A percentile compares a stretch with the other conserved stretches of the same genome.
phyloP scores from a whole-genome alignment of 1,284 basidiomycete species.

The Malassezia dermatis region DNA sequence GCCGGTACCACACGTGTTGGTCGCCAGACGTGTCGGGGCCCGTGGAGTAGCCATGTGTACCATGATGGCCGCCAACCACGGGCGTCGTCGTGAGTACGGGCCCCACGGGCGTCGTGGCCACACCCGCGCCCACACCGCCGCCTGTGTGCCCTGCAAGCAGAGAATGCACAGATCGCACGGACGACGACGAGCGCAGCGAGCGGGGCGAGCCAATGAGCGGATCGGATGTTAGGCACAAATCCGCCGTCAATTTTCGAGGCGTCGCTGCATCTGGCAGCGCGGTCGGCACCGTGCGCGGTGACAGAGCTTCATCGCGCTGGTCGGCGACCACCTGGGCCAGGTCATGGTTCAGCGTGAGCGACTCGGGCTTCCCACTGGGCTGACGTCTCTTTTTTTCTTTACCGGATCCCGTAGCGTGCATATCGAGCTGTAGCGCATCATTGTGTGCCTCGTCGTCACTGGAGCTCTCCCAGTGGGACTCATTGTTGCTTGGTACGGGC shows the following conservation, averaged over 20 bases:
- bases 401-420: neutral
- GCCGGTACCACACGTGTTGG: neutral
- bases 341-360: neutral
- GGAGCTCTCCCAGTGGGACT: neutral
- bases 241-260: neutral
- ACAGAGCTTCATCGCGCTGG: neutral
- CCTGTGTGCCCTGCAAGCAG: neutral
- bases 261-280: neutral
- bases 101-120: neutral
- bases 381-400: neutral
- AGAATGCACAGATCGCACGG: neutral
- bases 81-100: slow-evolving; percentile 6
- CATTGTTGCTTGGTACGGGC: neutral
- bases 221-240: neutral
- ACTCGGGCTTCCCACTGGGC: neutral
- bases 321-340: neutral
- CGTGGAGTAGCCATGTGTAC: neutral
- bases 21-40: neutral
- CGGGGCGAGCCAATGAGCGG: neutral
- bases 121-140: neutral
- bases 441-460: neutral
- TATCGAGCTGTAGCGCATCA: neutral
- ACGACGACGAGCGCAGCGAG: slow-evolving; percentile 2
- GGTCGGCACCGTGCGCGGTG: neutral
- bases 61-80: neutral